Conservation (phyloP, 768 basidiomycete genomes). For the Leccinum subgranulosum region DNA sequence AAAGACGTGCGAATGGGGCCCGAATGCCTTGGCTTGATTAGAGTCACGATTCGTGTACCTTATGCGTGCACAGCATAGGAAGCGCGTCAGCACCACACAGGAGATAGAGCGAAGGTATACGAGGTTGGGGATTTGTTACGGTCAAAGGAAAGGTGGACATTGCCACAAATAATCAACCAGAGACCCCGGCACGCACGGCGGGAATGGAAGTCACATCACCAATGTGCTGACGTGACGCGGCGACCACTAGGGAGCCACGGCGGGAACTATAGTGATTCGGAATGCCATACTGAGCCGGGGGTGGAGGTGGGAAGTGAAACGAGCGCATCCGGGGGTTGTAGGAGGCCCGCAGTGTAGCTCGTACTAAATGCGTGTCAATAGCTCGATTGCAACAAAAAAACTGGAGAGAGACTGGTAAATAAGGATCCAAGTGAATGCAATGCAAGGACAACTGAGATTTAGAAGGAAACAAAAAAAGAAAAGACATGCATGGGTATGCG, state of each 20-base stretch:
- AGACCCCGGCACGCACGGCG: not conserved
- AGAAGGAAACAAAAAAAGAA: not conserved
- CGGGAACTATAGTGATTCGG: too few species aligned
- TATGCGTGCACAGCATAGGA: not conserved
- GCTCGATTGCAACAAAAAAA: not conserved
- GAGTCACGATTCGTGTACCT: constrained; percentile 7
- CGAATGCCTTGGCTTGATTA: constrained; percentile 2
- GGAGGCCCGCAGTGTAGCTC: too few species aligned
- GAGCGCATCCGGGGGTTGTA: too few species aligned
- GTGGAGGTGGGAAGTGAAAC: too few species aligned
- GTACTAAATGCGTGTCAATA: not conserved
- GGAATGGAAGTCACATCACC: too few species aligned
- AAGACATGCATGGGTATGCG: not conserved
- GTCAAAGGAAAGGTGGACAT: not conserved
- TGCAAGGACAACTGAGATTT: constrained; percentile 13
- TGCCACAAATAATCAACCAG: not conserved
- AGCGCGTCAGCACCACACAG: constrained; percentile 8
- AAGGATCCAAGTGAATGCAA: constrained; percentile 18
- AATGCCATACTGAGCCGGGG: too few species aligned
- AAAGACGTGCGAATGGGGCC: constrained; percentile 2
- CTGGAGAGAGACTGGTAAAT: not conserved
- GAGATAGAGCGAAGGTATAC: not conserved
- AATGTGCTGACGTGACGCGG: too few species aligned
- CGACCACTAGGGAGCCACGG: too few species aligned
- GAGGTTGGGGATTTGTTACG: not conserved